Percentiles rank a stretch among this genome's conserved stretches.
These are phyloP conservation scores for Neurospora pannonica DNA, from an alignment of 495 filamentous ascomycete genomes.

Conservation along the genomic window DNA sequence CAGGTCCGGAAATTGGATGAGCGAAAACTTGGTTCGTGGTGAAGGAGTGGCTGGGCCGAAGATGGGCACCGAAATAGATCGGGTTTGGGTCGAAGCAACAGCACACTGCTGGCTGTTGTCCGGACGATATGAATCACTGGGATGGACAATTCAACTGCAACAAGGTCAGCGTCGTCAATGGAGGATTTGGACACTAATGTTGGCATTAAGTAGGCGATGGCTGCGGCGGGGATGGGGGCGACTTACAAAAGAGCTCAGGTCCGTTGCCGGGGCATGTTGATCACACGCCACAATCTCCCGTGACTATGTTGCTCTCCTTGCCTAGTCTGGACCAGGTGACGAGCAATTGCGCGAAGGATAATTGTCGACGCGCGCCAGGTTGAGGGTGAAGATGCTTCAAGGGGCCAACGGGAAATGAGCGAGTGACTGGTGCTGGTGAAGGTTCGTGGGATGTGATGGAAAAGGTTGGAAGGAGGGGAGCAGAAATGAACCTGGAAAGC, in stretches of 20 bases:
- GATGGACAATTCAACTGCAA: not conserved
- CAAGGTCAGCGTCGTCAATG: not conserved
- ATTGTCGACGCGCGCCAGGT: not conserved
- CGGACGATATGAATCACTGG: not conserved
- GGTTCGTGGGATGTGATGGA: not conserved
- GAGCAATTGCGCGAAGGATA: not conserved
- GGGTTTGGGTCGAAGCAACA: not conserved
- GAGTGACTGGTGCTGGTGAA: not conserved
- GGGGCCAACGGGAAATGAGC: not conserved
- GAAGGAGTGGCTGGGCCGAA: not conserved
- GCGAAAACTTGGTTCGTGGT: not conserved
- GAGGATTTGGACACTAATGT: not conserved
- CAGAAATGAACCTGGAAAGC: not conserved
- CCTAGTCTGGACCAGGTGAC: not conserved
- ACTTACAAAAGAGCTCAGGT: not conserved
- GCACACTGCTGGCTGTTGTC: not conserved
- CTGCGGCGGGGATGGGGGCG: not conserved
- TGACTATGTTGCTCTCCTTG: not conserved
- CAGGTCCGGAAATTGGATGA: not conserved
- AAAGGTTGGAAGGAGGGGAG: not conserved
- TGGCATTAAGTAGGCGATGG: not conserved
- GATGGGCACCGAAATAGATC: not conserved
- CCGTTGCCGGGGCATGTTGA: not conserved
- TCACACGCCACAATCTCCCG: not conserved
- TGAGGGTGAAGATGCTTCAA: not conserved